These are phyloP conservation scores for Mycena sanguinolenta DNA, from an alignment of 768 basidiomycete genomes.

Conservation along the genomic window DNA sequence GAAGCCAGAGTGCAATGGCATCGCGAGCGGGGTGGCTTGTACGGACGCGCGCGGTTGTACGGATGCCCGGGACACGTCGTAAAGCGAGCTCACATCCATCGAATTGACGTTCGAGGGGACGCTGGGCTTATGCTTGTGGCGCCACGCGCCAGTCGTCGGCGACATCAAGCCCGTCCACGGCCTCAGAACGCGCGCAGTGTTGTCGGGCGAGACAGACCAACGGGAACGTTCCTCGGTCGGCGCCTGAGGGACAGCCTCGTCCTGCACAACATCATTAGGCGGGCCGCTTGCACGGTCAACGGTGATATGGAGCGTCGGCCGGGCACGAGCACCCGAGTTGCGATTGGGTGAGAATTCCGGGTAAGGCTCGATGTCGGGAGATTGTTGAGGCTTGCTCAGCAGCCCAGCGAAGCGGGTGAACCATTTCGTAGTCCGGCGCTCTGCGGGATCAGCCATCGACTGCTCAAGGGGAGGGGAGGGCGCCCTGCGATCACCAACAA, in stretches of 20 bases:
- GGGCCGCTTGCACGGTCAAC: slow-evolving; percentile 51
- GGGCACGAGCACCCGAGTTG: slow-evolving; percentile 33
- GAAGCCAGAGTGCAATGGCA: slow-evolving; percentile 44
- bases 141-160: slow-evolving; percentile 45
- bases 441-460: slow-evolving; percentile 37
- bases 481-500: slow-evolving; percentile 29
- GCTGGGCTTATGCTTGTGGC: slow-evolving; percentile 47
- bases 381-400: slow-evolving; percentile 39
- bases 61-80: slow-evolving; percentile 31
- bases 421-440: slow-evolving; percentile 45
- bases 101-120: slow-evolving; percentile 53
- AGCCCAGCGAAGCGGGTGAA: slow-evolving; percentile 44
- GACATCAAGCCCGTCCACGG: slow-evolving; percentile 52
- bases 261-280: slow-evolving; percentile 39
- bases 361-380: slow-evolving; percentile 29
- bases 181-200: slow-evolving; percentile 37
- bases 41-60: no score
- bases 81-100: slow-evolving; percentile 40
- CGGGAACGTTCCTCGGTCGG: slow-evolving; percentile 40
- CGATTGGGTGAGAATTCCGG: slow-evolving; percentile 36
- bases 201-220: slow-evolving; percentile 56
- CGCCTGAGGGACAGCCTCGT: slow-evolving; percentile 32
- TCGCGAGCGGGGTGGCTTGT: slow-evolving; percentile 37
- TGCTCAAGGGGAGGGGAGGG: slow-evolving; percentile 15
- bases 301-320: slow-evolving; percentile 58